Base-by-base conservation (phyloP, 1,284 basidiomycete genomes). In the Leccinum fuscescens region DNA sequence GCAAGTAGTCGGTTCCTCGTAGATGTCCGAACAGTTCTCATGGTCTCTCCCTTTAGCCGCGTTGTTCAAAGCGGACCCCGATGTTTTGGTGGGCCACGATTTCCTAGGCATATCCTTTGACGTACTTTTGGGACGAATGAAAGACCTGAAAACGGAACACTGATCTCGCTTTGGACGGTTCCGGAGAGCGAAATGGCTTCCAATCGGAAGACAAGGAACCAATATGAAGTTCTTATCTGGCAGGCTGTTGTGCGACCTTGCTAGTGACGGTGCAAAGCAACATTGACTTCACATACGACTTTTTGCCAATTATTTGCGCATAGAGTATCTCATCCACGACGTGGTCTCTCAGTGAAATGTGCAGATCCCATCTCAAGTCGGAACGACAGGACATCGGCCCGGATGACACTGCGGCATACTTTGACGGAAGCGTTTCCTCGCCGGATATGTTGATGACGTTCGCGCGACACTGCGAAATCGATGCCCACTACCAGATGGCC, bases 321-420 rank as follows among this genome's bases (percentile, higher is more conserved):
- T 64, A 94, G 92, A 88, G 90, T 42, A 96, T 98, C 69, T 78
- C 88, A 17, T 99, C 93, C 11, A 97, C 90, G 27, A 98, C 96
- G 0, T 99, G 97, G 97, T 97, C 96, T 2, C 79, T 99, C 59
- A 96, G 93, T 8, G 97, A 99, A 76, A 98, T 98, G 93, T 94
- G 92, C 76, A 85, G 83, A 64, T 94, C 94, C 0, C 92, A 97
- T 72, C 85, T 99, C 66, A 90, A 92, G 65, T 84, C 85, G 61
- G 86, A 90, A 56, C 81, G 95, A 46, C 90, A 96, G 71, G 95
- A 97, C 65, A 95, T 98, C 63, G 96, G 98, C 70, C 92, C 95
- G 0, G 96, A 98, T 65, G 96, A 99, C 68, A 96, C 94, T 0
- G 88, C 94, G 14, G 83, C 84, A 62, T 98, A 93, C 78, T 90